Evolutionary conservation across 495 filamentous ascomycete species (phyloP).

Genomic region (Penicillium robsamsonii): DNA sequence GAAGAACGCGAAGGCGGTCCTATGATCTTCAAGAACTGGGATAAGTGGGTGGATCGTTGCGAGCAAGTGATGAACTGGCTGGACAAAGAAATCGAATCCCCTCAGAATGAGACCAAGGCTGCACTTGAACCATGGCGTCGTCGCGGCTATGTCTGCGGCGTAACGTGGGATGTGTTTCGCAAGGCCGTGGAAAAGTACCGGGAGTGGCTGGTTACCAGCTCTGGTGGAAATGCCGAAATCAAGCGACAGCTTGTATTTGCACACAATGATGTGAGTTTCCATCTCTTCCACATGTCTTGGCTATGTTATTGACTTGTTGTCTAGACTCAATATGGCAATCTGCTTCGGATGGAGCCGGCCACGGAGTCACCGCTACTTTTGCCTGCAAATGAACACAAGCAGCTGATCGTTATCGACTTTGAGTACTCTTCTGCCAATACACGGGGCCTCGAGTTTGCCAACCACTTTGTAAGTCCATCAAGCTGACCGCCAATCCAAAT

Average conservation of each 20-base stretch:
- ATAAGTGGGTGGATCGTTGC: slow-evolving; percentile 84
- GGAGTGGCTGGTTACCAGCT: slow-evolving; percentile 66
- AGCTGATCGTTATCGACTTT: slow-evolving; percentile 96
- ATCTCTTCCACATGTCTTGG: background rate
- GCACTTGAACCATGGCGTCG: slow-evolving; percentile 57
- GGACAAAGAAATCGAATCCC: slow-evolving; percentile 62
- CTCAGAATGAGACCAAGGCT: slow-evolving; percentile 32
- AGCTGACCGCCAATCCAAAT: background rate
- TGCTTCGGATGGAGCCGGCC: slow-evolving; percentile 81
- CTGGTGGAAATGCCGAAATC: slow-evolving; percentile 63
- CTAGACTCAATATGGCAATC: slow-evolving; percentile 97
- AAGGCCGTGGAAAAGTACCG: slow-evolving; percentile 75
- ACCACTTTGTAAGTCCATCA: slow-evolving; percentile 73
- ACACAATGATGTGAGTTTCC: slow-evolving; percentile 83
- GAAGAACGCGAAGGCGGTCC: slow-evolving; percentile 76
- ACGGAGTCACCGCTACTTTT: slow-evolving; percentile 84
- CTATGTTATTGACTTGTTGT: slow-evolving; percentile 16
- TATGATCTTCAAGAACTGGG: slow-evolving; percentile 88
- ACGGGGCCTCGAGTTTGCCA: slow-evolving; percentile 88
- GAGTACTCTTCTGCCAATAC: slow-evolving; percentile 94
- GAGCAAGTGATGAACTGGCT: slow-evolving; percentile 74
- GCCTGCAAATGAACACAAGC: slow-evolving; percentile 89
- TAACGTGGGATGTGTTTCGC: slow-evolving; percentile 78
- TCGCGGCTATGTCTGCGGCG: slow-evolving; percentile 76
- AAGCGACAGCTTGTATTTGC: slow-evolving; percentile 83